Percentiles rank a stretch among this genome's conserved stretches.
These are phyloP conservation scores for Clonostachys sp. DNA, from an alignment of 2,329 filamentous ascomycete genomes.

Conservation along the genomic window DNA sequence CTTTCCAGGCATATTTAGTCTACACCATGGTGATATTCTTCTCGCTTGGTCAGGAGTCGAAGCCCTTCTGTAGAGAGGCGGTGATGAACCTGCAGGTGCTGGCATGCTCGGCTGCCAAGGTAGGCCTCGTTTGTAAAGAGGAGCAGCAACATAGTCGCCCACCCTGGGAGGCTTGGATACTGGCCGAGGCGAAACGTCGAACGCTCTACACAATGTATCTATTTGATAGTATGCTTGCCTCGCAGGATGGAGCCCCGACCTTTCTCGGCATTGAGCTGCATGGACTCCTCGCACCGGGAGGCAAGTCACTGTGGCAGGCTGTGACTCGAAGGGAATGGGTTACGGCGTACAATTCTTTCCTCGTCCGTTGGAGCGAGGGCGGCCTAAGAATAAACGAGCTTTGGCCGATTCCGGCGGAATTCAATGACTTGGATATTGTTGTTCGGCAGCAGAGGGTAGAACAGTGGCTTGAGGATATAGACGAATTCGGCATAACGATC, in stretches of 20 bases:
- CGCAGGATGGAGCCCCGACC: constrained; percentile 33
- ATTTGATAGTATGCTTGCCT: constrained; percentile 42
- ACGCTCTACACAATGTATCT: constrained; percentile 48
- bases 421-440: constrained; percentile 17
- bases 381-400: constrained; percentile 43
- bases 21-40: constrained; percentile 46
- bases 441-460: constrained; percentile 32
- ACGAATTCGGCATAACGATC: constrained; percentile 50
- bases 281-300: constrained; percentile 33
- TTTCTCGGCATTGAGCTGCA: constrained; percentile 44
- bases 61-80: constrained; percentile 27
- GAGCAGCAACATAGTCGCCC: constrained; percentile 12
- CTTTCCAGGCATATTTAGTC: constrained; percentile 50
- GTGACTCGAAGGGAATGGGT: constrained; percentile 31
- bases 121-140: constrained; percentile 23
- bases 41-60: constrained; percentile 5
- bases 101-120: constrained; percentile 29
- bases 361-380: constrained; percentile 34
- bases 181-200: constrained; percentile 46
- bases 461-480: constrained; percentile 41
- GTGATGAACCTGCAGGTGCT: constrained; percentile 47
- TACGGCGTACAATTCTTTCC: constrained; percentile 30
- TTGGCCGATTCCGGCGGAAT: constrained; percentile 28
- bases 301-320: constrained; percentile 37
- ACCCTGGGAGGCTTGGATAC: constrained; percentile 52